phyloP scores from a whole-genome alignment of 2,329 filamentous ascomycete species.

The Aspergillus carbonarius region DNA sequence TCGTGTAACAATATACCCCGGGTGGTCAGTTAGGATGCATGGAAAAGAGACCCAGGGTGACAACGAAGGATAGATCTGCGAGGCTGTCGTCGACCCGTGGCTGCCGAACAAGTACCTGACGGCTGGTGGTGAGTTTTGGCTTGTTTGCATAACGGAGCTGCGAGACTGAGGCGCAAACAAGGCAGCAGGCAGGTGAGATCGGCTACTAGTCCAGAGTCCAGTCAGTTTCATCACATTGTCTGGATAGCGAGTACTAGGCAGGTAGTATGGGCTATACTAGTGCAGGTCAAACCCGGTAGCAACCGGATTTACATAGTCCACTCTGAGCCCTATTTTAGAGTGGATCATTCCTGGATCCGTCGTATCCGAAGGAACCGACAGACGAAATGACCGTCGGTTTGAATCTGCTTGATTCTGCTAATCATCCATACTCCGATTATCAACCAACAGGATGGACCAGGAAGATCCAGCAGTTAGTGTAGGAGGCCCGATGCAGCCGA shows the following conservation, averaged over 20 bases:
- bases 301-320: background rate
- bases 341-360: background rate
- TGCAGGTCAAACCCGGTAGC: background rate
- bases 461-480: no score
- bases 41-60: background rate
- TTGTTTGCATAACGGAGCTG: slow-evolving; percentile 1
- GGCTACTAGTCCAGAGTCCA: background rate
- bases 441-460: no score
- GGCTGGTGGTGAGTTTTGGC: background rate
- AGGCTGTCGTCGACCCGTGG: background rate
- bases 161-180: background rate
- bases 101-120: background rate
- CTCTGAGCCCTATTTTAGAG: background rate
- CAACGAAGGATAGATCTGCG: background rate
- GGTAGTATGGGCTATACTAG: background rate
- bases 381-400: background rate
- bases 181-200: background rate
- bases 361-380: background rate
- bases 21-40: background rate
- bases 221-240: background rate
- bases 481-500: no score
- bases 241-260: background rate
- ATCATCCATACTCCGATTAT: no score
- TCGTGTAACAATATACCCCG: background rate
- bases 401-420: background rate